Conservation (phyloP, 2,329 filamentous ascomycete species). For the Bipolaris bicolor region DNA sequence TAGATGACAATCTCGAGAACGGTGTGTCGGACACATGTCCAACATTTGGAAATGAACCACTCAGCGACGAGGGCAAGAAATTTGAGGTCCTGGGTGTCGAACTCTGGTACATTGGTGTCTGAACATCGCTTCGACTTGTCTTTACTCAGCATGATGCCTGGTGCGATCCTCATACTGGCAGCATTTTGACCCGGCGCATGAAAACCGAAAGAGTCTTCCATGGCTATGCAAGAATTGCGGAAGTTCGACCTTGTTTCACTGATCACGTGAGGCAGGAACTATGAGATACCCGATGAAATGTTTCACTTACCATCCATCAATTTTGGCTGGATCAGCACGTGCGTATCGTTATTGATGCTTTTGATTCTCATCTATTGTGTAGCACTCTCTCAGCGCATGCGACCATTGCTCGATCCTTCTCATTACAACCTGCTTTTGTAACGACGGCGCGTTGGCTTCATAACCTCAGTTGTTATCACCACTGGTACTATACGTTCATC, state of each 20-base stretch:
- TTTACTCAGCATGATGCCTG: neutral
- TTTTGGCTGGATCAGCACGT: neutral
- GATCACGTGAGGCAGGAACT: neutral
- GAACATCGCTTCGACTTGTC: constrained; percentile 4
- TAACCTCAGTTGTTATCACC: neutral
- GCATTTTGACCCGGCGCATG: neutral
- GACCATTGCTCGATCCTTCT: neutral
- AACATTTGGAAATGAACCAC: constrained; percentile 92
- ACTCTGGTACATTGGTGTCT: constrained; percentile 82
- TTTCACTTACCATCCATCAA: neutral
- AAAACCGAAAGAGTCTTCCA: neutral
- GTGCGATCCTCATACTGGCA: neutral
- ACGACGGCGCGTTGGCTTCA: neutral
- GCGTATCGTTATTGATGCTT: neutral
- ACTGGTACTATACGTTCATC: neutral
- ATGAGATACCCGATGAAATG: constrained; percentile 1
- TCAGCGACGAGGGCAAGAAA: constrained; percentile 91
- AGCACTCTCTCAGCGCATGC: neutral
- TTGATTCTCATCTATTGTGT: neutral
- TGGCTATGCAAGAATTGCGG: neutral
- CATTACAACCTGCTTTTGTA: neutral
- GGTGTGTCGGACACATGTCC: constrained; percentile 84
- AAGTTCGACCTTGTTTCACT: neutral
- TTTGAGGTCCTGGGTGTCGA: constrained; percentile 92
- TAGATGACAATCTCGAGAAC: constrained; percentile 82